Conservation (phyloP, 108 stramenopile genomes). For the Stephanodiscus minutulus region DNA sequence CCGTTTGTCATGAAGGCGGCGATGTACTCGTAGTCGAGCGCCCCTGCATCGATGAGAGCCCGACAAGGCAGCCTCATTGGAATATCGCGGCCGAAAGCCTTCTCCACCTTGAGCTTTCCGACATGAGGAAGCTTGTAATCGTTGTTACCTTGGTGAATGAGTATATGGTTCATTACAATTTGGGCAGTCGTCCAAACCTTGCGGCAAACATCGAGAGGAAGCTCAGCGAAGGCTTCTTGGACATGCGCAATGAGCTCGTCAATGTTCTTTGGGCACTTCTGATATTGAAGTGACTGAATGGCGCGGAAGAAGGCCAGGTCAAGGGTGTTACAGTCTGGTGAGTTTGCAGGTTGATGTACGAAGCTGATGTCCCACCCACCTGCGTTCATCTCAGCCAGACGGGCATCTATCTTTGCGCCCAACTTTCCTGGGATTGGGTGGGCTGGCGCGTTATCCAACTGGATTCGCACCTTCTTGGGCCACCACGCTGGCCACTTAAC, state of each 20-base stretch:
- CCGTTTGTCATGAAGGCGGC: too few species aligned
- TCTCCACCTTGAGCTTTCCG: slow-evolving; percentile 9
- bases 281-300: slow-evolving; percentile 23
- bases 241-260: slow-evolving; percentile 3
- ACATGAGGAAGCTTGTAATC: slow-evolving; percentile 18
- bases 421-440: background rate
- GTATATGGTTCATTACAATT: slow-evolving; percentile 9
- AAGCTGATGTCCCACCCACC: slow-evolving; percentile 7
- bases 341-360: slow-evolving; percentile 7
- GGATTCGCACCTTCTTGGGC: slow-evolving; percentile 7
- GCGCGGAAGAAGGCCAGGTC: slow-evolving; percentile 21
- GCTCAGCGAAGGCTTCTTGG: background rate
- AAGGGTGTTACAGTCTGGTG: slow-evolving; percentile 17
- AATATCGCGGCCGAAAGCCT: background rate
- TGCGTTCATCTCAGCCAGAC: background rate
- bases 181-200: slow-evolving; percentile 22
- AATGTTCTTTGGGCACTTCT: slow-evolving; percentile 11
- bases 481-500: slow-evolving; percentile 4
- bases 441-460: slow-evolving; percentile 18
- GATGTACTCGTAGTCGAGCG: too few species aligned
- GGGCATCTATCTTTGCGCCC: background rate
- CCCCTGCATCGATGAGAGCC: too few species aligned
- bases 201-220: slow-evolving; percentile 3
- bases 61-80: slow-evolving; percentile 9
- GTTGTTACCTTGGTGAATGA: background rate